Percentiles rank a stretch among this genome's conserved stretches.
Evolutionary conservation across 306 rosid species (phyloP).

Genomic region (Cotoneaster glaucophyllus): DNA sequence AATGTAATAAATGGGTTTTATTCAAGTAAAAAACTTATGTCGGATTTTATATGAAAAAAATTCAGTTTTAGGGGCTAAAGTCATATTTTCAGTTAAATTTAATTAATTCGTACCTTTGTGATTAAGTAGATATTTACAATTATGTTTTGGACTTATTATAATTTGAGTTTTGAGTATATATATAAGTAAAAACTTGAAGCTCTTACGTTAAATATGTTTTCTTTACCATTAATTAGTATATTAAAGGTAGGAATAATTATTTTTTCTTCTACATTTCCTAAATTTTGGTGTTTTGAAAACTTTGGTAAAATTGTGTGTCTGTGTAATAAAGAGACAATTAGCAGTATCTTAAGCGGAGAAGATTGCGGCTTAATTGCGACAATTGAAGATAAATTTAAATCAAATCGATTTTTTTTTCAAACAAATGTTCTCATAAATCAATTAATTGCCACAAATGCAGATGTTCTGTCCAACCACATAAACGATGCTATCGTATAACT

Average conservation of each 20-base stretch:
- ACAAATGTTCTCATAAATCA: too few species aligned
- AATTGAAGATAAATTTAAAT: neutral
- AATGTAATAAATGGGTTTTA: too few species aligned
- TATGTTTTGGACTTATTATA: neutral
- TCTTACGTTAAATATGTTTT: neutral
- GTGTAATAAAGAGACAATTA: neutral
- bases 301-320: neutral
- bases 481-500: too few species aligned
- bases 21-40: too few species aligned
- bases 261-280: neutral
- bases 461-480: too few species aligned
- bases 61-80: too few species aligned
- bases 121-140: neutral
- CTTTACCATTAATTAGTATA: neutral
- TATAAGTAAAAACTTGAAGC: neutral
- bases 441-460: neutral
- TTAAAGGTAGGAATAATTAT: neutral
- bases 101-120: neutral
- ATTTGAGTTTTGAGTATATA: neutral
- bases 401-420: neutral
- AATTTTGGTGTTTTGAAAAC: neutral
- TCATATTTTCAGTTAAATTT: neutral
- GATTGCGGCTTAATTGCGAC: neutral
- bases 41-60: too few species aligned
- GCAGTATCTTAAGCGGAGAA: neutral